Percentiles rank a stretch among this genome's conserved stretches.
Conservation (phyloP, 2,329 filamentous ascomycete species). For the Rhynchosporium graminicola region DNA sequence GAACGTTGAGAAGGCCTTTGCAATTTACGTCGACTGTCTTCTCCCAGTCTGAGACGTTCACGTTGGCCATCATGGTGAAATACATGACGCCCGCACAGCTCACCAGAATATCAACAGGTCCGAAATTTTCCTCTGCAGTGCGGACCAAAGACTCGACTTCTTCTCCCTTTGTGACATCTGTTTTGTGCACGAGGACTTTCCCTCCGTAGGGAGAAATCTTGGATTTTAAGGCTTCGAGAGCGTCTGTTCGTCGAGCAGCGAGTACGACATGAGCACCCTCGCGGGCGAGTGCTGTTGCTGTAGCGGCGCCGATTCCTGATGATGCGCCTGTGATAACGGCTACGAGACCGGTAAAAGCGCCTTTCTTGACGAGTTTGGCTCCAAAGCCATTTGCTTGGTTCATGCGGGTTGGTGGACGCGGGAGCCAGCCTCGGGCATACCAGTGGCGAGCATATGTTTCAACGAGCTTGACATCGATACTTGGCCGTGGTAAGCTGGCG, state of each 20-base stretch:
- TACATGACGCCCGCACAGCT: constrained; percentile 86
- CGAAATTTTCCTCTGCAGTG: constrained; percentile 61
- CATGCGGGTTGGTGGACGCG: constrained; percentile 57
- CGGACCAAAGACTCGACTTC: constrained; percentile 68
- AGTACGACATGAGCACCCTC: constrained; percentile 74
- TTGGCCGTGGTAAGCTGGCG: constrained; percentile 59
- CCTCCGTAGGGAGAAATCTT: constrained; percentile 57
- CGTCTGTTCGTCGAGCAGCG: constrained; percentile 69
- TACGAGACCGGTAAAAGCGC: constrained; percentile 67
- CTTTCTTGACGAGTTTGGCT: constrained; percentile 45
- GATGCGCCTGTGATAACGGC: constrained; percentile 79
- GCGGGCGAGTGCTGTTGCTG: constrained; percentile 65
- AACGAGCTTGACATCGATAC: constrained; percentile 68
- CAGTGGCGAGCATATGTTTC: constrained; percentile 80
- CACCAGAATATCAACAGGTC: constrained; percentile 76
- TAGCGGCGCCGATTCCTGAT: constrained; percentile 76
- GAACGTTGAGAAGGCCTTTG: constrained; percentile 75
- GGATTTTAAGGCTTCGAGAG: constrained; percentile 66
- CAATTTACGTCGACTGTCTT: constrained; percentile 84
- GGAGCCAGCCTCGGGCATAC: constrained; percentile 77
- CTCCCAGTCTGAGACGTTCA: constrained; percentile 73
- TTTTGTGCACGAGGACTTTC: constrained; percentile 68
- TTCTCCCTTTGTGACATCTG: constrained; percentile 68
- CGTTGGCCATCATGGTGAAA: constrained; percentile 83
- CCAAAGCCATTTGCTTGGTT: constrained; percentile 45